Percentiles rank a stretch among this genome's conserved stretches.
Conservation (phyloP, 179 eudicot genomes). For the Beta lomatogona region DNA sequence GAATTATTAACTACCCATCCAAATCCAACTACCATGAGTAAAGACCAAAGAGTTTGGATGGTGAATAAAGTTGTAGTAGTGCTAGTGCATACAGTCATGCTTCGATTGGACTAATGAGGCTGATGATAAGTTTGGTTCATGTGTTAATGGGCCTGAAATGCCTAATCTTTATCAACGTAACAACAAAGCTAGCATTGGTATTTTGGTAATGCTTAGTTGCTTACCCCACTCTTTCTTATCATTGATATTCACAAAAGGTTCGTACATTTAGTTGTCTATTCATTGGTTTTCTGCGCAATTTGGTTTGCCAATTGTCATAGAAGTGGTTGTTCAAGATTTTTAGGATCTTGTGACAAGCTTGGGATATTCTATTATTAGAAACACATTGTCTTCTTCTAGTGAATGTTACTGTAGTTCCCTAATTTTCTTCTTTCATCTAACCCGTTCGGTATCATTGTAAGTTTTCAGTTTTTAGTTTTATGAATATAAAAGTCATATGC, state of each 20-base stretch:
- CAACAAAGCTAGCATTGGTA: constrained; percentile 15
- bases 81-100: background rate
- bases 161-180: constrained; percentile 26
- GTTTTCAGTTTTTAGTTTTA: too few relatives aligned
- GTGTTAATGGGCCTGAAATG: constrained; percentile 18
- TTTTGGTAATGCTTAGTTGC: background rate
- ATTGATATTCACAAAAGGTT: background rate
- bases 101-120: background rate
- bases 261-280: constrained; percentile 16
- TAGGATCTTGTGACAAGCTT: constrained; percentile 28
- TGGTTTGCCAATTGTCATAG: constrained; percentile 26
- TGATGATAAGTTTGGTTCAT: background rate
- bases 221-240: constrained; percentile 19
- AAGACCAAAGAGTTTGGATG: background rate
- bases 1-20: background rate
- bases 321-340: background rate
- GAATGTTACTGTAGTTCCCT: too few relatives aligned
- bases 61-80: background rate
- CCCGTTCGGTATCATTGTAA: too few relatives aligned
- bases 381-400: too few relatives aligned
- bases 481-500: too few relatives aligned
- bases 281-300: constrained; percentile 7
- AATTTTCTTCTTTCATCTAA: too few relatives aligned
- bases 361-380: constrained; percentile 9
- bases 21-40: background rate